Evolutionary conservation across 768 basidiomycete species (phyloP).

Genomic region (Mycena rosella): DNA sequence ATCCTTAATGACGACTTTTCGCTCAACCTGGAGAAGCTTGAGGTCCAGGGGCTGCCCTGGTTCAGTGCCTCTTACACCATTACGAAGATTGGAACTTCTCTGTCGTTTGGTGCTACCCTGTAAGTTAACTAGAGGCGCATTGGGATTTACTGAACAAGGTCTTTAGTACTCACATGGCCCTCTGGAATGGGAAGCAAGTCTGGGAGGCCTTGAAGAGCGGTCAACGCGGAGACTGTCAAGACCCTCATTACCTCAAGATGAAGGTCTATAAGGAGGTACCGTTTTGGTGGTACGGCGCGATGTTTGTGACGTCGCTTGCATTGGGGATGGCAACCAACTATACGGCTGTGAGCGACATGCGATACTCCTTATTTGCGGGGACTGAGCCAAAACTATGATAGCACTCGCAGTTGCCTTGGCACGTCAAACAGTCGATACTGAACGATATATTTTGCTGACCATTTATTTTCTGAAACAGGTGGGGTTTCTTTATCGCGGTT

Average conservation of each 20-base stretch:
- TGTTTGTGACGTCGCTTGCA: slow-evolving; percentile 58
- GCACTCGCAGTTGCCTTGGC: slow-evolving; percentile 39
- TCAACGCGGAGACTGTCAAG: slow-evolving; percentile 53
- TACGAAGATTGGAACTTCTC: slow-evolving; percentile 51
- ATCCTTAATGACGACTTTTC: slow-evolving; percentile 45
- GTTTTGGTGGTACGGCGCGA: slow-evolving; percentile 63
- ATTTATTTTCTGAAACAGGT: slow-evolving; percentile 47
- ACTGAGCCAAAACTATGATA: slow-evolving; percentile 3
- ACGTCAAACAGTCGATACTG: background rate
- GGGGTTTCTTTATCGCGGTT: slow-evolving; percentile 66
- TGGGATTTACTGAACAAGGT: too few species aligned
- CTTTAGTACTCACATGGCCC: slow-evolving; percentile 54
- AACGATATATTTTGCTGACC: background rate
- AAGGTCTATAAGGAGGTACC: slow-evolving; percentile 56
- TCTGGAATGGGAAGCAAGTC: slow-evolving; percentile 69
- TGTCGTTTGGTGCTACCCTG: slow-evolving; percentile 61
- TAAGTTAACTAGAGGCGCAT: too few species aligned
- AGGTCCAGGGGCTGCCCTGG: slow-evolving; percentile 57
- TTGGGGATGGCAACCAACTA: slow-evolving; percentile 70
- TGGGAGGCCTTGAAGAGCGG: slow-evolving; percentile 55
- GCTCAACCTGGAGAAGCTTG: slow-evolving; percentile 64
- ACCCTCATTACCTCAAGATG: slow-evolving; percentile 73
- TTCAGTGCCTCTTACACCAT: slow-evolving; percentile 61
- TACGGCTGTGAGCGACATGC: slow-evolving; percentile 46
- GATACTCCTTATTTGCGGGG: background rate